Conservation (phyloP, 1,284 basidiomycete genomes). For the Tilletia setariae region DNA sequence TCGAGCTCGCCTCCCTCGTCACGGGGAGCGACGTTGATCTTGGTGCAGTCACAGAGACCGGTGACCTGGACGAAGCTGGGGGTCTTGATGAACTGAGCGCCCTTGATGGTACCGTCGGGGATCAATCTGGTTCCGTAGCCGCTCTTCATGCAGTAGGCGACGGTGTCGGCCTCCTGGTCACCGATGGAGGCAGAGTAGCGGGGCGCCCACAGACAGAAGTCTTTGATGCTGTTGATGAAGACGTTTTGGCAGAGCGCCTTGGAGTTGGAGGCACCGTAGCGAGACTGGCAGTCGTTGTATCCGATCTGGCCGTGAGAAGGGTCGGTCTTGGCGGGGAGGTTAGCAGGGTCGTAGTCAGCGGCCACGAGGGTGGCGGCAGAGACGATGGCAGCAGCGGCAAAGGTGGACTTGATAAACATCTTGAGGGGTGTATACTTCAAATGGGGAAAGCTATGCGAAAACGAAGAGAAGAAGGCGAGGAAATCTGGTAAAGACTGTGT, state of each 20-base stretch:
- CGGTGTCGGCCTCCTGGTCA: conserved; percentile 39
- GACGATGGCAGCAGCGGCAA: conserved; percentile 5
- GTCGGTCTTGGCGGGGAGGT: conserved; percentile 46
- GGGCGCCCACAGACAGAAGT: conserved; percentile 44
- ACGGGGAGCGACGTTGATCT: conserved; percentile 46
- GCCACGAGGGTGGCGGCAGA: conserved; percentile 10
- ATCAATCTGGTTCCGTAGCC: conserved; percentile 62
- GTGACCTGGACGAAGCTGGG: conserved; percentile 64
- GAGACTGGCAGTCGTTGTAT: conserved; percentile 26
- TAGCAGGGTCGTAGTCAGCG: conserved; percentile 30
- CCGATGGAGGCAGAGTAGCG: conserved; percentile 28
- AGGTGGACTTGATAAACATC: conserved; percentile 8
- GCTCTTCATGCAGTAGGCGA: conserved; percentile 43
- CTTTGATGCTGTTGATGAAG: conserved; percentile 22
- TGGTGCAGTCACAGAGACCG: conserved; percentile 53
- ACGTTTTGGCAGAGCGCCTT: conserved; percentile 23
- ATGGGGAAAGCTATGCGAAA: background rate
- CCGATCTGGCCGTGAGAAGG: conserved; percentile 24
- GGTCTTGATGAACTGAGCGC: conserved; percentile 69
- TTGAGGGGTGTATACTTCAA: background rate
- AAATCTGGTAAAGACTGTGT: background rate
- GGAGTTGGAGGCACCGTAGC: conserved; percentile 21
- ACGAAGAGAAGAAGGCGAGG: background rate
- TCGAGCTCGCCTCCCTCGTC: conserved; percentile 55
- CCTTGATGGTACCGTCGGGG: conserved; percentile 68